Percentiles rank a stretch among this genome's conserved stretches.
Evolutionary conservation across 176 grass and related monocot species (phyloP).

Genomic region (Puya raimondii): DNA sequence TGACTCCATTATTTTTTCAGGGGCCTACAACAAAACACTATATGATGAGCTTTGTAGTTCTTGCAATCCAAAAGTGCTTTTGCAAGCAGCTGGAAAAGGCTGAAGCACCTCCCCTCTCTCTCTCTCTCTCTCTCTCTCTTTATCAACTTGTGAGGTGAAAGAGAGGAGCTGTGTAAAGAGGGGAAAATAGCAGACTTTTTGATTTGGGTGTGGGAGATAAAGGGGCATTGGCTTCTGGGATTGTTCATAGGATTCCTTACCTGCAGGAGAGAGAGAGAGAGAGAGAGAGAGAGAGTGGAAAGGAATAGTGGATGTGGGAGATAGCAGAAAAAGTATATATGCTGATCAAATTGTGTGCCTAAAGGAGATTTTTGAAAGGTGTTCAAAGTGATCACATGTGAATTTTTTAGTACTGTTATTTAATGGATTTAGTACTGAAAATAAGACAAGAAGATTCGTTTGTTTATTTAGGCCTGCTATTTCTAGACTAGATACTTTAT

Average conservation of each 20-base stretch:
- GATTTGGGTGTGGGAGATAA: neutral
- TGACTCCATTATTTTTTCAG: slow-evolving; percentile 28
- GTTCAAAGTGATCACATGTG: no score
- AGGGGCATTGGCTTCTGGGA: slow-evolving; percentile 7
- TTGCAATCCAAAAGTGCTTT: neutral
- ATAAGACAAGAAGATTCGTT: no score
- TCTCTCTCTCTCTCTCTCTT: neutral
- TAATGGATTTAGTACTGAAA: no score
- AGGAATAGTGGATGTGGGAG: neutral
- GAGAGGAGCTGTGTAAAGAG: neutral
- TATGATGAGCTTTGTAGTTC: slow-evolving; percentile 1
- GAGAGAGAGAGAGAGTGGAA: neutral
- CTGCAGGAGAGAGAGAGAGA: neutral
- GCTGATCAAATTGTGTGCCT: no score
- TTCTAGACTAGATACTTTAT: no score
- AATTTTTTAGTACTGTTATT: no score
- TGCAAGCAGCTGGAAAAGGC: slow-evolving; percentile 26
- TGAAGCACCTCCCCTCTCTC: slow-evolving; percentile 14
- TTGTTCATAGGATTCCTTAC: slow-evolving; percentile 5
- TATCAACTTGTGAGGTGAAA: neutral
- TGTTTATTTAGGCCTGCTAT: no score
- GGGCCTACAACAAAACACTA: slow-evolving; percentile 1
- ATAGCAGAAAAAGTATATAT: no score
- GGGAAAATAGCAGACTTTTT: slow-evolving; percentile 3
- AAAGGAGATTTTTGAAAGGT: no score